A percentile compares a stretch with the other conserved stretches of the same genome.
phyloP scores from a whole-genome alignment of 2,329 filamentous ascomycete genomes.

The Cladosporium sp. region DNA sequence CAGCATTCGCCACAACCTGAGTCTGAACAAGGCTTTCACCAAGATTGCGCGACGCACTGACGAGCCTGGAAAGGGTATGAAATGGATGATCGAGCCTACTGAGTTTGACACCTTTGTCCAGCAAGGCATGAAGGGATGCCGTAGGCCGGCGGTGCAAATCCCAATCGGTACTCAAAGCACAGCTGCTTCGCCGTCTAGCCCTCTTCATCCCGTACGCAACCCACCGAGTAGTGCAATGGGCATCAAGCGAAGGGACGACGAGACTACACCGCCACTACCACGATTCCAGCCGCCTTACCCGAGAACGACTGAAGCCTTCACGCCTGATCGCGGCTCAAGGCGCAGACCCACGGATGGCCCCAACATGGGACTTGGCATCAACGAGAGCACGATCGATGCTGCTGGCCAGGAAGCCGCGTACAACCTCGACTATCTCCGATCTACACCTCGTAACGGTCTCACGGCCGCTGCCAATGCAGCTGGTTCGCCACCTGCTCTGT shows the following conservation, averaged over 20 bases:
- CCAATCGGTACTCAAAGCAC: constrained; percentile 39
- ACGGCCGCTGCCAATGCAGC: constrained; percentile 39
- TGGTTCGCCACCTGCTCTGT: constrained; percentile 40
- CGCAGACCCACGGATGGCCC: constrained; percentile 29
- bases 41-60: constrained; percentile 91
- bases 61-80: constrained; percentile 98
- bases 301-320: constrained; percentile 50
- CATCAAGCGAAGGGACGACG: constrained; percentile 33
- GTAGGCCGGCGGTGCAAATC: constrained; percentile 35
- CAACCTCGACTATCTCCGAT: constrained; percentile 30
- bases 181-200: constrained; percentile 50
- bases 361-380: constrained; percentile 34
- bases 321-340: constrained; percentile 54
- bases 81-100: constrained; percentile 90
- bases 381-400: constrained; percentile 30
- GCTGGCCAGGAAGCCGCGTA: constrained; percentile 17
- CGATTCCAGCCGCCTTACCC: constrained; percentile 44
- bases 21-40: constrained; percentile 89
- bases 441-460: constrained; percentile 37
- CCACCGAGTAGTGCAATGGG: constrained; percentile 43
- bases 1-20: constrained; percentile 94
- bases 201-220: constrained; percentile 50
- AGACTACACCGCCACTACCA: constrained; percentile 47
- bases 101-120: constrained; percentile 84
- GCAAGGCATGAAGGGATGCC: constrained; percentile 54